Evolutionary conservation across 2,329 filamentous ascomycete species (phyloP).

Genomic region (Fusarium oligoseptatum): DNA sequence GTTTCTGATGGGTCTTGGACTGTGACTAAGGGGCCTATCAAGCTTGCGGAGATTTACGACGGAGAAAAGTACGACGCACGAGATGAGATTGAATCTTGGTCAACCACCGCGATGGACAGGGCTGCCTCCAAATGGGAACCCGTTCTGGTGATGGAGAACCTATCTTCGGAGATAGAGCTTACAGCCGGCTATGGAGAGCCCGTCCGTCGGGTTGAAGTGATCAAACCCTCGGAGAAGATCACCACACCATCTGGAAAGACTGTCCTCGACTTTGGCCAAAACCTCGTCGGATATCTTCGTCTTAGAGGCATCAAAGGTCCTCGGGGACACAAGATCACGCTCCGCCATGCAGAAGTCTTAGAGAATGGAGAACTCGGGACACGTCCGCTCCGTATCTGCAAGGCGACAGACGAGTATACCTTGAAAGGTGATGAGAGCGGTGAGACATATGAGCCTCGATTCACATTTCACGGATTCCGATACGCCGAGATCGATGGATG

Average conservation of each 20-base stretch:
- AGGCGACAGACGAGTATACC: constrained; percentile 30
- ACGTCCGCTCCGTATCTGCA: constrained; percentile 32
- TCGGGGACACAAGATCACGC: constrained; percentile 56
- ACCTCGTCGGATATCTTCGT: constrained; percentile 65
- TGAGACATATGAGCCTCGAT: constrained; percentile 58
- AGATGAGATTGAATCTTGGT: constrained; percentile 48
- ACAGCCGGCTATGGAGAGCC: constrained; percentile 53
- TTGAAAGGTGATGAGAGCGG: constrained; percentile 28
- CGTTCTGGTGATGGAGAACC: not conserved
- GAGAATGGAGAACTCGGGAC: constrained; percentile 60
- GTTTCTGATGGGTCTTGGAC: constrained; percentile 56
- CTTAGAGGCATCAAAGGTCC: constrained; percentile 54
- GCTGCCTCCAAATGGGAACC: not conserved
- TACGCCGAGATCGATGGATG: constrained; percentile 64
- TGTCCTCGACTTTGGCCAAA: constrained; percentile 70
- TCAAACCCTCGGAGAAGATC: constrained; percentile 40
- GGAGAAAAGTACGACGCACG: constrained; percentile 63
- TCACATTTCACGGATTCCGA: constrained; percentile 69
- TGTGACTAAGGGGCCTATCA: constrained; percentile 48
- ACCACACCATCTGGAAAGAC: constrained; percentile 57
- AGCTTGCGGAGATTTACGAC: constrained; percentile 61
- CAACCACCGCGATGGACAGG: constrained; percentile 41
- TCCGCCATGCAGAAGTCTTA: constrained; percentile 68
- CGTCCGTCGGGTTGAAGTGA: constrained; percentile 16
- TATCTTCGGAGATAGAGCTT: constrained; percentile 62